Evolutionary conservation across 2,329 filamentous ascomycete genomes (phyloP).

Genomic region (Epichloe festucae): DNA sequence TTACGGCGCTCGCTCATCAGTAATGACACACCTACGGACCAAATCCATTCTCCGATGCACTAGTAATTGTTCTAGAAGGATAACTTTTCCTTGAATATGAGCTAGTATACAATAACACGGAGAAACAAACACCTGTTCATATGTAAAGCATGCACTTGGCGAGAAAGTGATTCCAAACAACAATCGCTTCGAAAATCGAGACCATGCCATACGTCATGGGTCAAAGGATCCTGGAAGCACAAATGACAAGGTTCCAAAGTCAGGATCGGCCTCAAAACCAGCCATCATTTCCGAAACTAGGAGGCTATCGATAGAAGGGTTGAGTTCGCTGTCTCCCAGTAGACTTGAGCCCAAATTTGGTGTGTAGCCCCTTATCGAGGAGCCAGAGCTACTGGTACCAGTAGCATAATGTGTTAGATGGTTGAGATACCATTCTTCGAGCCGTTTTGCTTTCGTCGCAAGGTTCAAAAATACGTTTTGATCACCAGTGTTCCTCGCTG

Average conservation of each 20-base stretch:
- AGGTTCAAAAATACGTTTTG: slow-evolving; percentile 15
- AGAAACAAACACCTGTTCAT: too few species aligned
- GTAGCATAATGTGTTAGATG: neutral
- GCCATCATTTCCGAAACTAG: neutral
- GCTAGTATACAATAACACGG: too few species aligned
- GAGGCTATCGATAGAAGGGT: neutral
- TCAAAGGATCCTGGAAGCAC: neutral
- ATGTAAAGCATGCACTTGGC: too few species aligned
- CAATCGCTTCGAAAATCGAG: too few species aligned
- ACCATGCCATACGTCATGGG: neutral
- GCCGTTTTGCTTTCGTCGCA: slow-evolving; percentile 7
- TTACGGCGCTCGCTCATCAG: neutral
- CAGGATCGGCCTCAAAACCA: neutral
- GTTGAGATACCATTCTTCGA: slow-evolving; percentile 13
- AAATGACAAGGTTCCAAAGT: neutral
- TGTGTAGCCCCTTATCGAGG: neutral
- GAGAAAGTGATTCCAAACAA: too few species aligned
- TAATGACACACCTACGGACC: neutral
- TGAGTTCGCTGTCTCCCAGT: neutral
- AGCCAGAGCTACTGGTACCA: neutral
- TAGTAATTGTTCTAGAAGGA: too few species aligned
- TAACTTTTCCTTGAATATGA: too few species aligned
- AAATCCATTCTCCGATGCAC: neutral
- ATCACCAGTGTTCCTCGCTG: slow-evolving; percentile 9
- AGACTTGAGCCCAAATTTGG: neutral